phyloP scores from a whole-genome alignment of 768 basidiomycete genomes.

The Mycena filopes region DNA sequence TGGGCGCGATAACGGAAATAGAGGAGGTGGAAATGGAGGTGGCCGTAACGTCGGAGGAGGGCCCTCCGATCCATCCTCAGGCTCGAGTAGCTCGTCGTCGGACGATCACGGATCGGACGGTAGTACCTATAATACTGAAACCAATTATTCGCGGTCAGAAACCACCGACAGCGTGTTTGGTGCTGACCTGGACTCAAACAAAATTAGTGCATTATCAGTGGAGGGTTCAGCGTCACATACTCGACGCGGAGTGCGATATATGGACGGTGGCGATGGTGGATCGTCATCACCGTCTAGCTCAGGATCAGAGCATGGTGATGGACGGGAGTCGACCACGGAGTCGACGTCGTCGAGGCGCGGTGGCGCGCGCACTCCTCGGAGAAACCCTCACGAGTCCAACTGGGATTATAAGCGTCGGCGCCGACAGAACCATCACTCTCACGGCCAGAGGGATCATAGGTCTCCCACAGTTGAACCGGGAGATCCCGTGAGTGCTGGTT shows the following conservation, averaged over 20 bases:
- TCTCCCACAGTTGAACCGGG: background rate
- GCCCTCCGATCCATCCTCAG: background rate
- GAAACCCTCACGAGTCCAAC: background rate
- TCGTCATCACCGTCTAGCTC: background rate
- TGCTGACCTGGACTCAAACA: background rate
- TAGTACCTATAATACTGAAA: background rate
- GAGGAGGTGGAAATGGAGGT: background rate
- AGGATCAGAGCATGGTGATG: background rate
- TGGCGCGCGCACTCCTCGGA: background rate
- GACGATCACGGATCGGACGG: background rate
- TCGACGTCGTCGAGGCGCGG: background rate
- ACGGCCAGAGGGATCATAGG: background rate
- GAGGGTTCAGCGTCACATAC: background rate
- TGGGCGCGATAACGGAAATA: background rate
- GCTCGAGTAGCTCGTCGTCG: background rate
- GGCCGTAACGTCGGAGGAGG: background rate
- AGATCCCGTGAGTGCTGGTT: background rate
- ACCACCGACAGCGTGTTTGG: background rate
- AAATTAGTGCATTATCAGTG: background rate
- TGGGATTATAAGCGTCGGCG: background rate
- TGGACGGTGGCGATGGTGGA: background rate
- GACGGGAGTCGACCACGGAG: background rate
- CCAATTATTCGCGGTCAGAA: background rate
- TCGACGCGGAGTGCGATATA: background rate
- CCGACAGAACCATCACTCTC: background rate